These are phyloP conservation scores for Penicilliopsis zonata DNA, from an alignment of 495 filamentous ascomycete genomes.

Conservation along the genomic window DNA sequence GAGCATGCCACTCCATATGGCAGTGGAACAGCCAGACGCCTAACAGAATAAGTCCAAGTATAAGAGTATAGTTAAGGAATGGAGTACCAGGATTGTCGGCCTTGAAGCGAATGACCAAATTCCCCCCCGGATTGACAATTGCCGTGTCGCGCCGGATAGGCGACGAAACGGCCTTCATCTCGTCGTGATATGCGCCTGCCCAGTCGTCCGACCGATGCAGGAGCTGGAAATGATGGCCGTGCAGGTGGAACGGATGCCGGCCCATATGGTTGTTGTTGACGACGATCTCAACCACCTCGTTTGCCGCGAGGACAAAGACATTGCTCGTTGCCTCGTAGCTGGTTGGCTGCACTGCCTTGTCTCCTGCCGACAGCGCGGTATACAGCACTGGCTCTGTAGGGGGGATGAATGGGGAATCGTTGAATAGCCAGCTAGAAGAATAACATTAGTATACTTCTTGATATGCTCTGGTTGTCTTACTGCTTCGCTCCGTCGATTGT, in stretches of 20 bases:
- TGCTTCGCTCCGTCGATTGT: constrained; percentile 46
- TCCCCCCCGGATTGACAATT: constrained; percentile 36
- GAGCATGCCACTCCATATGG: constrained; percentile 66
- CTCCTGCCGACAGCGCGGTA: constrained; percentile 41
- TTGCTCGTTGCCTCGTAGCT: constrained; percentile 22
- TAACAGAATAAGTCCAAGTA: constrained; percentile 1
- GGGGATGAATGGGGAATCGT: constrained; percentile 33
- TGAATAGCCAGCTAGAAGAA: constrained; percentile 32
- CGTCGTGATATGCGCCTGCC: constrained; percentile 29
- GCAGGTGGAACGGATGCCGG: constrained; percentile 54
- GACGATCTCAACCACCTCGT: constrained; percentile 48
- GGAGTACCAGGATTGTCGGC: constrained; percentile 53
- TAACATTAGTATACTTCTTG: no score
- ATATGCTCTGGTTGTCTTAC: no score
- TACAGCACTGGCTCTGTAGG: constrained; percentile 71
- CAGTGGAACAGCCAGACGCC: constrained; percentile 62
- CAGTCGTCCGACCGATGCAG: constrained; percentile 27
- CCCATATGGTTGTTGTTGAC: constrained; percentile 52
- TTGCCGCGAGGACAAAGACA: constrained; percentile 33
- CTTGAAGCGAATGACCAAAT: constrained; percentile 52
- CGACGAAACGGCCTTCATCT: constrained; percentile 23
- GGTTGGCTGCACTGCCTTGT: constrained; percentile 40
- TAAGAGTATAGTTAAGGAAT: not conserved
- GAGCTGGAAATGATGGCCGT: constrained; percentile 46
- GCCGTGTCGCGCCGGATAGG: constrained; percentile 49